Percentiles rank a stretch among this genome's conserved stretches.
Evolutionary conservation across 2,329 filamentous ascomycete species (phyloP).

Genomic region (Coleophoma crateriformis): DNA sequence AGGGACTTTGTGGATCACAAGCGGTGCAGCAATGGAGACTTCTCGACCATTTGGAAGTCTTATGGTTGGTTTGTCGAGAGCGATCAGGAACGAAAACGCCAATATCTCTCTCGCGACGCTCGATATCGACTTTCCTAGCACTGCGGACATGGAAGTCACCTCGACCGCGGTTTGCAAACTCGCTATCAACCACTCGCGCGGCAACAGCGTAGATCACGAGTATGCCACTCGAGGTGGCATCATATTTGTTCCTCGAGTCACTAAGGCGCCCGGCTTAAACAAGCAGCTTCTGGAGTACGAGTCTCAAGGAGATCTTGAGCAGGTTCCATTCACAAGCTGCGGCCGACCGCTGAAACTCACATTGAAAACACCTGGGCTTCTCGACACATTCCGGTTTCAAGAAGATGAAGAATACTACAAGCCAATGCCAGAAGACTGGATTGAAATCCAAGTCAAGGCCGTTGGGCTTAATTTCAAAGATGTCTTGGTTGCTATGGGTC

Average conservation of each 20-base stretch:
- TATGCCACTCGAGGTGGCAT: no score
- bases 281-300: background rate
- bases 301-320: background rate
- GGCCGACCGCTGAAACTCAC: background rate
- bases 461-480: constrained; percentile 12
- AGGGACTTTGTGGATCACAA: constrained; percentile 6
- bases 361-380: background rate
- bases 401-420: background rate
- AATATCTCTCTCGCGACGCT: background rate
- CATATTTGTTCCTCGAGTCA: no score
- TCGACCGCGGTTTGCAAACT: no score
- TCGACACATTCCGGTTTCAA: background rate
- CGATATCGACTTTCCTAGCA: background rate
- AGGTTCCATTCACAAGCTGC: no score
- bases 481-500: constrained; percentile 11
- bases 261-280: background rate
- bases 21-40: constrained; percentile 14
- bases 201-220: no score
- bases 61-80: constrained; percentile 18
- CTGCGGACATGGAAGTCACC: no score
- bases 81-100: constrained; percentile 21
- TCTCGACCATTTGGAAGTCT: constrained; percentile 16
- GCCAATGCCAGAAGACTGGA: background rate
- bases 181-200: no score
- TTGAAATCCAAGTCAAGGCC: constrained; percentile 3